A percentile compares a stretch with the other conserved stretches of the same genome.
phyloP scores from a whole-genome alignment of 1,284 basidiomycete genomes.

The Ustilago cynodontis region DNA sequence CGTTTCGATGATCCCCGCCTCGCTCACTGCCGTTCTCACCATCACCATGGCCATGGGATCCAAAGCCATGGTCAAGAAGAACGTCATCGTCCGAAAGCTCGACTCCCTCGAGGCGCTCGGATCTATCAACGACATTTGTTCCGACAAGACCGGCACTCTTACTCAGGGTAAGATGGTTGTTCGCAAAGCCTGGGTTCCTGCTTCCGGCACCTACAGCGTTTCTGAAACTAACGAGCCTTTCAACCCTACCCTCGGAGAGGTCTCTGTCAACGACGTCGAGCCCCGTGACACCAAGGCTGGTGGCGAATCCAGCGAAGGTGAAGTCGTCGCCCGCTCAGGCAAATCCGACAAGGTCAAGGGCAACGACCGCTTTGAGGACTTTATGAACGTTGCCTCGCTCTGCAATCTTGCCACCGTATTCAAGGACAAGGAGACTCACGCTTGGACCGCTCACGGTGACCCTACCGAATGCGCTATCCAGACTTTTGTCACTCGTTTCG shows the following conservation, averaged over 20 bases:
- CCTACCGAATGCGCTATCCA: slow-evolving; percentile 77
- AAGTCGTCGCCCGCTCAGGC: slow-evolving; percentile 63
- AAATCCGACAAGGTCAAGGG: slow-evolving; percentile 55
- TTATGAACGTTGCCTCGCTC: slow-evolving; percentile 66
- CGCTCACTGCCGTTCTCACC: slow-evolving; percentile 67
- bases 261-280: slow-evolving; percentile 66
- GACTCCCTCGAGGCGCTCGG: slow-evolving; percentile 68
- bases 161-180: slow-evolving; percentile 69
- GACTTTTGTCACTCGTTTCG: slow-evolving; percentile 75
- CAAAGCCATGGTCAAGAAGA: slow-evolving; percentile 74
- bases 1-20: slow-evolving; percentile 74
- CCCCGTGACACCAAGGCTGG: slow-evolving; percentile 36
- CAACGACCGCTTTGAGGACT: slow-evolving; percentile 53
- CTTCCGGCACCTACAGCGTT: slow-evolving; percentile 62
- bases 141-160: slow-evolving; percentile 69
- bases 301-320: slow-evolving; percentile 63
- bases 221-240: slow-evolving; percentile 66
- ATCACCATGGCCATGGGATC: slow-evolving; percentile 74
- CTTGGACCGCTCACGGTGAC: slow-evolving; percentile 79
- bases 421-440: slow-evolving; percentile 64
- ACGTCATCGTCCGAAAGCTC: slow-evolving; percentile 74
- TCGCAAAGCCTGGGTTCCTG: slow-evolving; percentile 66
- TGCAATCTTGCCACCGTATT: slow-evolving; percentile 69
- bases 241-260: slow-evolving; percentile 70
- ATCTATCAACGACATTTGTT: slow-evolving; percentile 69